Evolutionary conservation across 768 basidiomycete genomes (phyloP), one percentile per base, ranked within the genome.

Genomic region (Brasilioporus rufonigricans): DNA sequence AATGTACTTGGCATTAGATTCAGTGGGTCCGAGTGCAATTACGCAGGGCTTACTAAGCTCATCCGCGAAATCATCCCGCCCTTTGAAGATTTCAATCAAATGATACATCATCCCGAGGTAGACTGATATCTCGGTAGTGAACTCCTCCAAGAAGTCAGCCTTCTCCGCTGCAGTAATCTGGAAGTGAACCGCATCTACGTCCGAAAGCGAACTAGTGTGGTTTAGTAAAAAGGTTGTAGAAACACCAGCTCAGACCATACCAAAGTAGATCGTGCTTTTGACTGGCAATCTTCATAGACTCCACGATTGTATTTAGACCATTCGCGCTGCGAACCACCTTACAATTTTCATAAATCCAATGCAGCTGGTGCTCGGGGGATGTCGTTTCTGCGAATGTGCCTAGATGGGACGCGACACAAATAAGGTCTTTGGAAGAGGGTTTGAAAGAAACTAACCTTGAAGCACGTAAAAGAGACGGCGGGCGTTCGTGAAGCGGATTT

Each of bases 91-190:
- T 73, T 98, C 96, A 14, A 98, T 86, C 51, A 98, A 74, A 67
- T 97, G 93, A 69, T 98, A 99, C 41, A 98, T 75, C 85, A 98
- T 92, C 10, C 91, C 93, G 29, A 98, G 81, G 64, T 93, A 91
- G n/a, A 94, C 86, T 10, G 92, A 92, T 53, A 97, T 82, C 69
- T 97, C 94, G 5, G 90, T 93, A 44, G 91, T 85, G 47, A 95
- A 83, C 73, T 97, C 94, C 65, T 97, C 94, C 59, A 93, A 76
- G 50, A 89, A 80, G 58, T 93, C 91, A 13, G 83, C 77, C 63
- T 84, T 85, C 61, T 94, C 91, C 46, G 81, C 78, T 3, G 77
- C 66, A 2, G 87, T 80, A 33, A 93, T 85, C 61, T 85, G 82
- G 58, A 90, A 81, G 53, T 86, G 88, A 9, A 76, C 78, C 18